Conservation (phyloP, 352 stramenopile genomes). For the Blastocystis hominis region DNA sequence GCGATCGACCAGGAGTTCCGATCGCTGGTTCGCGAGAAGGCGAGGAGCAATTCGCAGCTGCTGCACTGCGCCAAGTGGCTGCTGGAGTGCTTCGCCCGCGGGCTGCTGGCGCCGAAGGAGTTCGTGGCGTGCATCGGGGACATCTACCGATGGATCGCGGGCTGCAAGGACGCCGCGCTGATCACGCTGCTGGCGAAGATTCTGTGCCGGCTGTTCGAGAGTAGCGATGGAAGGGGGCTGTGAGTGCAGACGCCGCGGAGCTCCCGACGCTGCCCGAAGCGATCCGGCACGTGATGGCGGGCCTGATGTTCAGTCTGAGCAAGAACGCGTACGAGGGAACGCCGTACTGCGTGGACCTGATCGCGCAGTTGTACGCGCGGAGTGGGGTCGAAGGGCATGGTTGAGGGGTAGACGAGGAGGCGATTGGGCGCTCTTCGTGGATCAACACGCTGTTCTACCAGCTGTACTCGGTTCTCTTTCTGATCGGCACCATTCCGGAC, state of each 20-base stretch:
- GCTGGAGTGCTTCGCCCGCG: not conserved
- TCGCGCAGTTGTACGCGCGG: not conserved
- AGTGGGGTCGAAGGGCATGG: not conserved
- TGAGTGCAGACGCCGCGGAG: not conserved
- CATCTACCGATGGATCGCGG: not conserved
- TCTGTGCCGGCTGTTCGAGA: not conserved
- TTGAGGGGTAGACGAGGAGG: not conserved
- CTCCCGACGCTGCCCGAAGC: not conserved
- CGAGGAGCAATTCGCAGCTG: not conserved
- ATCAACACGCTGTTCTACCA: slow-evolving; percentile 2
- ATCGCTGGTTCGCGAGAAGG: not conserved
- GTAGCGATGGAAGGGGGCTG: not conserved
- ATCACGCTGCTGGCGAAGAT: not conserved
- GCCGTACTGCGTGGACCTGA: not conserved
- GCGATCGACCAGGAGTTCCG: not conserved
- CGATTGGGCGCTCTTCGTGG: not conserved
- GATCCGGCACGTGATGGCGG: not conserved
- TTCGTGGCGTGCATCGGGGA: not conserved
- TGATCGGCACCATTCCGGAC: not conserved
- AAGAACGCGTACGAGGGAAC: not conserved
- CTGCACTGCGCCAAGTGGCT: slow-evolving; percentile 1
- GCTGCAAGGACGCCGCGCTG: not conserved
- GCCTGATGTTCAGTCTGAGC: not conserved
- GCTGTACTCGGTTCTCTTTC: slow-evolving; percentile 17
- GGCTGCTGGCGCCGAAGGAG: not conserved